Evolutionary conservation across 2,329 filamentous ascomycete genomes (phyloP).

Genomic region (Penicillium sp.): DNA sequence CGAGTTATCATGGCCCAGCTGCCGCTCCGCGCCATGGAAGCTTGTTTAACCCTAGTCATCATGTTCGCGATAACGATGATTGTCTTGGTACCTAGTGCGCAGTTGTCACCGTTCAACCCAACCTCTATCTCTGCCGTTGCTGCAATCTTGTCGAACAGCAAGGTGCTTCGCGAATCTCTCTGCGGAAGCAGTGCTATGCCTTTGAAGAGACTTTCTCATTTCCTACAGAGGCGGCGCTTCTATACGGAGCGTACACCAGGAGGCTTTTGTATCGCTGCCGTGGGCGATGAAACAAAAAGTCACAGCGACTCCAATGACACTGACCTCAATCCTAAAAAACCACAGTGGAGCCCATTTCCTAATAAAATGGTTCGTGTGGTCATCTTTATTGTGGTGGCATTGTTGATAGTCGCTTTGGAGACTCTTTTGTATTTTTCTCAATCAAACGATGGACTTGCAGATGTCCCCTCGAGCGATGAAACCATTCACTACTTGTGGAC

Average conservation of each 20-base stretch:
- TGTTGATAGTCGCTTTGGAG: constrained; percentile 1
- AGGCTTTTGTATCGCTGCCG: background rate
- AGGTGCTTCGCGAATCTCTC: constrained; percentile 1
- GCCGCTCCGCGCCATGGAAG: constrained; percentile 8
- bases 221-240: background rate
- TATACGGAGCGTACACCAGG: background rate
- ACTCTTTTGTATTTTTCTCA: constrained; percentile 5
- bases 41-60: background rate
- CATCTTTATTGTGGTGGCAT: constrained; percentile 1
- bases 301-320: background rate
- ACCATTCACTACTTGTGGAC: constrained; percentile 10
- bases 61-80: background rate
- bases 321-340: background rate
- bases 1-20: constrained; percentile 6
- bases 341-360: constrained; percentile 11
- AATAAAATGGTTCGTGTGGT: background rate
- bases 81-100: background rate
- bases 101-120: constrained; percentile 4
- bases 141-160: constrained; percentile 6
- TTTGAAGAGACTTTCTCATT: background rate
- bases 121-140: constrained; percentile 4
- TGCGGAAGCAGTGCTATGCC: background rate
- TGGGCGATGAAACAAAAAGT: background rate
- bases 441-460: constrained; percentile 2
- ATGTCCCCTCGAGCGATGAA: background rate